Evolutionary conservation across 306 rosid genomes (phyloP), one percentile per base, ranked within the genome.

Genomic region (Vicia sativa): DNA sequence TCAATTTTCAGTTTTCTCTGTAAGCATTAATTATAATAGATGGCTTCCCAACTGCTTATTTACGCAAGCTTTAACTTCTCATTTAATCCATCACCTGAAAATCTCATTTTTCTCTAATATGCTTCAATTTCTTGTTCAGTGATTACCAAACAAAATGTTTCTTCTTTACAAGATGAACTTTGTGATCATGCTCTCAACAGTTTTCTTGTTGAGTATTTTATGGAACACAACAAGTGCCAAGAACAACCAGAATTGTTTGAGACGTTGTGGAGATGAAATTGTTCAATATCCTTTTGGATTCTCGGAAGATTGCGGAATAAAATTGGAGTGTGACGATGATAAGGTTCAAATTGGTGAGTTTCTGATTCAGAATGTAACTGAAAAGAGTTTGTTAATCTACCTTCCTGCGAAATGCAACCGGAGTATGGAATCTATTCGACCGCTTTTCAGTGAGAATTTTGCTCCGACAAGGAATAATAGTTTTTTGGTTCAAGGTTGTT

Each of bases 211-310:
- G 10, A 60, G 43, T 48, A 41, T 41, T 41, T 41, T 10, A 41
- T 41, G n/a, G n/a, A 9, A 50, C 44, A 45, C 82, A 54, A n/a
- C 63, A 29, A 63, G 71, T 77, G 84, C 86, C 12, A 67, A 82
- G 9, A 74, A 52, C 50, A 2, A 26, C 2, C 52, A 5, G 37
- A 13, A 6, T 9, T 83, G 87, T 77, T 2, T 3, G 0, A 16
- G 3, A 35, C 31, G 26, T 21, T 90, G 92, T 69, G 76, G 74
- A 46, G 71, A 43, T 6, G 19, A 44, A 10, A 19, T 64, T 9
- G 73, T 90, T 25, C 79, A 11, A 1, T 82, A 82, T 55, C 97
- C 99, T 41, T 90, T 95, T n/a, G 95, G 92, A 3, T 86, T 88
- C 80, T 74, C 89, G 1, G 50, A 18, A 0, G 79, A 67, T 2